Percentiles rank a stretch among this genome's conserved stretches.
Evolutionary conservation across 345 rosid species (phyloP).

Genomic region (Camelina hispida): DNA sequence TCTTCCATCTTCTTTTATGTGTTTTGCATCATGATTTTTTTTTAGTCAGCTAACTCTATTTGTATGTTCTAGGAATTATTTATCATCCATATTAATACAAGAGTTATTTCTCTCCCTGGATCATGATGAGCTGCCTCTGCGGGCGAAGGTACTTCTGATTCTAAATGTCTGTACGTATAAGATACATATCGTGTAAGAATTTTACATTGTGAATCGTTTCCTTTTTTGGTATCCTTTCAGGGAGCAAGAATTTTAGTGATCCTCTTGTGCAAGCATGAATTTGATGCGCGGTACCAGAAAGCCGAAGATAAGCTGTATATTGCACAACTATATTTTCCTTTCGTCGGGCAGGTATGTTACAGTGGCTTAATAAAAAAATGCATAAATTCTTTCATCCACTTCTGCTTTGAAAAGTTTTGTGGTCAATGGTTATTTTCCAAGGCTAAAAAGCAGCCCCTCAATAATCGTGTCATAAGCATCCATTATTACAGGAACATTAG

Average conservation of each 20-base stretch:
- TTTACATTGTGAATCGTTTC: slow-evolving; percentile 27
- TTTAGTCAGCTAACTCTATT: slow-evolving; percentile 41
- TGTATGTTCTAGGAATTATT: slow-evolving; percentile 85
- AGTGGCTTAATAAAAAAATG: slow-evolving; percentile 2
- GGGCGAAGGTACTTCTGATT: slow-evolving; percentile 67
- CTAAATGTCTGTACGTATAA: slow-evolving; percentile 21
- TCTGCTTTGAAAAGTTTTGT: slow-evolving; percentile 1
- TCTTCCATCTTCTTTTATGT: slow-evolving; percentile 17
- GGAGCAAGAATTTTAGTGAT: slow-evolving; percentile 94
- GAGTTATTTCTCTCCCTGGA: slow-evolving; percentile 97
- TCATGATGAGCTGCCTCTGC: slow-evolving; percentile 93
- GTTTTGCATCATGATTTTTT: slow-evolving; percentile 1
- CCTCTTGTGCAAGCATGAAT: slow-evolving; percentile 94
- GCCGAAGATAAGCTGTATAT: slow-evolving; percentile 98
- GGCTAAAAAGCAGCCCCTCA: slow-evolving; percentile 12
- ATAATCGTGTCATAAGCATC: slow-evolving; percentile 5
- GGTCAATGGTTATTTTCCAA: slow-evolving; percentile 20
- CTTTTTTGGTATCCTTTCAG: slow-evolving; percentile 52
- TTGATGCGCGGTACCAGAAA: slow-evolving; percentile 97
- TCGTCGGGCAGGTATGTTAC: slow-evolving; percentile 82
- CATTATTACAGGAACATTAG: slow-evolving; percentile 13
- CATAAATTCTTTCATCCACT: slow-evolving; percentile 13
- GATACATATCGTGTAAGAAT: slow-evolving; percentile 29
- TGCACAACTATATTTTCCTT: slow-evolving; percentile 92
- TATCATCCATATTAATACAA: slow-evolving; percentile 91